Percentiles rank a stretch among this genome's conserved stretches.
These are phyloP conservation scores for Aspergillus sp. DNA, from an alignment of 2,329 filamentous ascomycete genomes.

Conservation along the genomic window DNA sequence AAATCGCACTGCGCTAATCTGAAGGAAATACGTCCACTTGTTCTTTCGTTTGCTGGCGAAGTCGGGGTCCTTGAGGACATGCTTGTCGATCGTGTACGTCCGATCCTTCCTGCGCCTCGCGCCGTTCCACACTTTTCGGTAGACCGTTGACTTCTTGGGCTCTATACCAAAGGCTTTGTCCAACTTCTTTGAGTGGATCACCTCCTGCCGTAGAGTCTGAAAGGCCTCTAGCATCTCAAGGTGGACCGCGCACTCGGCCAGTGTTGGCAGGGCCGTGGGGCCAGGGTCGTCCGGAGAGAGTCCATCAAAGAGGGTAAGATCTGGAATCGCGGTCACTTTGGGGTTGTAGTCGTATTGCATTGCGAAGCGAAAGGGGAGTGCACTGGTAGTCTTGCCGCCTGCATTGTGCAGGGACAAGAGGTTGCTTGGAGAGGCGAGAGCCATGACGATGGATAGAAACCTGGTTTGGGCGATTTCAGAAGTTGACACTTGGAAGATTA, in stretches of 20 bases:
- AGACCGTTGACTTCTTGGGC: background rate
- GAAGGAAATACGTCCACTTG: conserved; percentile 22
- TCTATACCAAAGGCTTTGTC: conserved; percentile 14
- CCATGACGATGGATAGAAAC: background rate
- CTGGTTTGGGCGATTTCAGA: background rate
- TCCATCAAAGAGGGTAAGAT: background rate
- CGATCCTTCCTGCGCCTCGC: background rate
- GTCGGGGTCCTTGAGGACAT: background rate
- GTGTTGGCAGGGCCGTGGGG: conserved; percentile 7
- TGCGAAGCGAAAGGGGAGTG: background rate
- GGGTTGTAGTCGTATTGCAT: background rate
- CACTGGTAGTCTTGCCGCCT: background rate
- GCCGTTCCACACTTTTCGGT: background rate
- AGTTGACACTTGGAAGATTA: background rate
- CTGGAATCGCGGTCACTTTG: background rate
- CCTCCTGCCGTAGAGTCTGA: conserved; percentile 10
- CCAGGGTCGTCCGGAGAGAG: background rate
- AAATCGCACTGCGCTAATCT: conserved; percentile 19
- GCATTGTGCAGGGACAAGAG: conserved; percentile 2
- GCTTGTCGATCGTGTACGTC: background rate
- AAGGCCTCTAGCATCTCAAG: conserved; percentile 24
- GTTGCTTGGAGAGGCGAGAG: conserved; percentile 6
- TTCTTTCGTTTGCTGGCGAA: background rate
- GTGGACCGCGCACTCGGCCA: conserved; percentile 22
- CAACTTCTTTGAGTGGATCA: conserved; percentile 16